Evolutionary conservation across 2,329 filamentous ascomycete species (phyloP), one percentile per base, ranked within the genome.

Genomic region (Penicillium hesseltinei): DNA sequence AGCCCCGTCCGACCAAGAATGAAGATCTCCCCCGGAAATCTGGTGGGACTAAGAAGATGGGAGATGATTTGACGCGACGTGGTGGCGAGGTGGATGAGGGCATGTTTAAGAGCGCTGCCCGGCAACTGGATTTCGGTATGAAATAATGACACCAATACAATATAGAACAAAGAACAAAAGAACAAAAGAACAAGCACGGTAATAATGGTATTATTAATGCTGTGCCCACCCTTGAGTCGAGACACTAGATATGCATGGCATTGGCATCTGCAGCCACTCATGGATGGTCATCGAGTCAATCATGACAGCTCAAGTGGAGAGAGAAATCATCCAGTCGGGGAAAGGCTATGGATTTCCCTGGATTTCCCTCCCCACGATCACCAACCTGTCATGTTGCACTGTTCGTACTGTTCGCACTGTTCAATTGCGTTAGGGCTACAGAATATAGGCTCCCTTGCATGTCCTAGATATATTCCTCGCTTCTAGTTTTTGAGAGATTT

Each of bases 1-100:
- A 94, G 36, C 94, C 94, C 0, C 85, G 86, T 65, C 93, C 94
- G 2, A 96, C 91, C 2, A 84, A 83, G 60, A 92, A 92, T 67
- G 84, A 90, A 69, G 86, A 94, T 67, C 78, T 99, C 51, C 94
- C 94, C 1, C 84, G 83, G 62, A 94, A 93, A 72, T 82, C 83
- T 5, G 88, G 85, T 0, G 89, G 88, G 8, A 80, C 87, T 58
- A 85, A 89, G 66, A 90, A 89, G 74, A 85, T 94, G 78, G 92
- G 85, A 0, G 89, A 90, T 58, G 92, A 96, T 74, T 77, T 97
- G 49, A 92, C 90, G 77, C 83, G 90, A 61, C 84, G 86, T 53
- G 88, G 87, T 2, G 91, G 91, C 1, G 80, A 90, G 48, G 72
- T 91, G 36, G 88, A 91, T 17, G 85, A 88, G 27, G 71, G 84